A percentile compares a stretch with the other conserved stretches of the same genome.
phyloP scores from a whole-genome alignment of 176 grass and related monocot species.

The Phyllostachys edulis region DNA sequence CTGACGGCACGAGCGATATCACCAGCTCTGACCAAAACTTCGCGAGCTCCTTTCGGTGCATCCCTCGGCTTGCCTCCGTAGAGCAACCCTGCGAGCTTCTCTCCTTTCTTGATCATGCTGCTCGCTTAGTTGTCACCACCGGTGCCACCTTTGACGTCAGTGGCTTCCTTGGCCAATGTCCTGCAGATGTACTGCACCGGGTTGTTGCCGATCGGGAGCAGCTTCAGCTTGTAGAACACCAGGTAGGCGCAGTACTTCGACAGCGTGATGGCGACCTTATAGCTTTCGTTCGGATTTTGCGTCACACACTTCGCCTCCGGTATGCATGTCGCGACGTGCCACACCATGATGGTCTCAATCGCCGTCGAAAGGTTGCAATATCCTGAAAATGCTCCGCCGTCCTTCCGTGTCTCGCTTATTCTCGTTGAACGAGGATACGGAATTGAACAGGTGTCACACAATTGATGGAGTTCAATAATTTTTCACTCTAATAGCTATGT shows the following conservation, averaged over 20 bases:
- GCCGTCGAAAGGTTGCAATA: not conserved
- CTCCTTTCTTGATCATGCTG: not conserved
- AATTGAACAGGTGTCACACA: too few species aligned
- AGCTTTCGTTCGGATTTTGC: not conserved
- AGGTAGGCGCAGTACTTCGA: conserved; percentile 52
- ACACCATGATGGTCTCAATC: conserved; percentile 43
- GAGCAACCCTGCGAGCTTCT: not conserved
- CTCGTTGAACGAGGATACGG: too few species aligned
- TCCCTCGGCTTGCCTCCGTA: too few species aligned
- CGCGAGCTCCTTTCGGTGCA: not conserved
- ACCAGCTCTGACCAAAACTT: conserved; percentile 49
- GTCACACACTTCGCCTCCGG: not conserved
- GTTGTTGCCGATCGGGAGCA: conserved; percentile 22
- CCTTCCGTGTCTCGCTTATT: too few species aligned
- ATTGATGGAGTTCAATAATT: too few species aligned
- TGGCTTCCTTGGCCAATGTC: not conserved
- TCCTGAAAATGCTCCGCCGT: too few species aligned
- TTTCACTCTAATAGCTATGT: too few species aligned
- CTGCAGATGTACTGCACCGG: conserved; percentile 11
- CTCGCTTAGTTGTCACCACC: not conserved
- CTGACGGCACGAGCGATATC: not conserved
- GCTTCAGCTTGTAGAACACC: conserved; percentile 38
- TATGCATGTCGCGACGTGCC: conserved; percentile 40
- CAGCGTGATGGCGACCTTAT: not conserved
- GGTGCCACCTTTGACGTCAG: too few species aligned